Evolutionary conservation across 176 grass and related monocot genomes (phyloP), one percentile per base, ranked within the genome.

Genomic region (Neostapfia colusana): DNA sequence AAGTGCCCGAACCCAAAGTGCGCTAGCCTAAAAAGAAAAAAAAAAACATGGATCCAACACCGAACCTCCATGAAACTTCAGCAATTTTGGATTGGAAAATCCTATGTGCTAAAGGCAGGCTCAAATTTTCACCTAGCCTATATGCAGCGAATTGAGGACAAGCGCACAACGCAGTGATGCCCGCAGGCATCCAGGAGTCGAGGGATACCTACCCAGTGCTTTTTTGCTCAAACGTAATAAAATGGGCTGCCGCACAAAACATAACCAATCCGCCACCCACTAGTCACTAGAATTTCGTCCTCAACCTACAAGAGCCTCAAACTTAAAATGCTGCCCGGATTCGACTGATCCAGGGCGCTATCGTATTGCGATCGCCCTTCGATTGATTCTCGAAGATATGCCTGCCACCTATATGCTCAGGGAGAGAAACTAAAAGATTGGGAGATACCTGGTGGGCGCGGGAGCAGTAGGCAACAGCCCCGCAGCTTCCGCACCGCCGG

Each of bases 391-490:
- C 26, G 61, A 2, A 20, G 23, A 17, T 20, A 50, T 49, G 53
- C 5, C 6, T 21, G 21, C 20, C 35, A 43, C 42, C 13, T n/a
- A 54, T 71, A 53, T 6, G 43, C 44, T 16, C 51, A 11, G 49
- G 27, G 9, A 11, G 34, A 0, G 15, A 60, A 41, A 60, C 10
- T 43, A 25, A 10, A 71, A 65, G 31, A 11, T 44, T 9, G 44
- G 35, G 31, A 50, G 8, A 23, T 63, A 87, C 90, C 84, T 93
- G 84, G 78, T 93, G 90, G 42, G 60, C 78, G 27, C 38, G 49
- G 9, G 87, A 89, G 78, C 90, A 93, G 87, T 93, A 89, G 45
- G 78, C 69, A 3, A 93, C 84, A 58, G 84, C 87, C 31, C 84
- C 87, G 65, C 90, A 93, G 69, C 61, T 56, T 10, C 87, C 84